Conservation (phyloP, 2,329 filamentous ascomycete species). For the Penicillium nordicum region DNA sequence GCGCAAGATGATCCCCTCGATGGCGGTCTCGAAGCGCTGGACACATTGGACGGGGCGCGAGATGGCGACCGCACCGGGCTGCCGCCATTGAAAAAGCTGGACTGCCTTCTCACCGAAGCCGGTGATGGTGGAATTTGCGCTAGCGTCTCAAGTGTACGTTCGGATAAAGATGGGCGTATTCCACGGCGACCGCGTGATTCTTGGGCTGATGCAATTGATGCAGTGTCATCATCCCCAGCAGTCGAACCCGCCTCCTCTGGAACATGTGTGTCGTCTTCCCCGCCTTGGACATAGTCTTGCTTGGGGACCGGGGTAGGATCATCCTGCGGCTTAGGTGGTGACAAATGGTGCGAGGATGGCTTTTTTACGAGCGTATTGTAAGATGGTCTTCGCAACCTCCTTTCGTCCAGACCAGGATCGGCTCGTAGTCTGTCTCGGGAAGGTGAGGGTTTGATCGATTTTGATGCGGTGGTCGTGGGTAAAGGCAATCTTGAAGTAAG, state of each 20-base stretch:
- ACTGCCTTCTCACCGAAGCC: slow-evolving; percentile 61
- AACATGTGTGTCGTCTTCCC: slow-evolving; percentile 19
- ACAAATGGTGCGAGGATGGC: slow-evolving; percentile 27
- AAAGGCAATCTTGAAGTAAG: slow-evolving; percentile 53
- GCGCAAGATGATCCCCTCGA: slow-evolving; percentile 48
- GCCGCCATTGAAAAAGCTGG: slow-evolving; percentile 69
- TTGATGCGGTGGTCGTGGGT: slow-evolving; percentile 40
- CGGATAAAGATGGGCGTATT: slow-evolving; percentile 54
- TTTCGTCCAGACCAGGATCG: slow-evolving; percentile 37
- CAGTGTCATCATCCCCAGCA: slow-evolving; percentile 12
- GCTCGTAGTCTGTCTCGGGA: slow-evolving; percentile 48
- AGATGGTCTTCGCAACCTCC: slow-evolving; percentile 39
- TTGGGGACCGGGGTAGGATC: slow-evolving; percentile 11
- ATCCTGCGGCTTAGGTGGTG: slow-evolving; percentile 23
- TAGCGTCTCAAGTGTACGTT: slow-evolving; percentile 82
- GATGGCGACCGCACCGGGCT: slow-evolving; percentile 60
- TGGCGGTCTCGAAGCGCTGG: slow-evolving; percentile 42
- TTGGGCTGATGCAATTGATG: background rate
- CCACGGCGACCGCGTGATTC: slow-evolving; percentile 24
- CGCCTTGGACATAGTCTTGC: slow-evolving; percentile 21
- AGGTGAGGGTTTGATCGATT: slow-evolving; percentile 45
- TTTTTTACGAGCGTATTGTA: slow-evolving; percentile 39
- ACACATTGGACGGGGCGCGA: slow-evolving; percentile 60
- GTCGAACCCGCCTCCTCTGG: slow-evolving; percentile 11
- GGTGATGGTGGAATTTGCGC: slow-evolving; percentile 76